Percentiles rank a stretch among this genome's conserved stretches.
Evolutionary conservation across 805 yeast species (phyloP).

Genomic region (Yamadazyma sp.): DNA sequence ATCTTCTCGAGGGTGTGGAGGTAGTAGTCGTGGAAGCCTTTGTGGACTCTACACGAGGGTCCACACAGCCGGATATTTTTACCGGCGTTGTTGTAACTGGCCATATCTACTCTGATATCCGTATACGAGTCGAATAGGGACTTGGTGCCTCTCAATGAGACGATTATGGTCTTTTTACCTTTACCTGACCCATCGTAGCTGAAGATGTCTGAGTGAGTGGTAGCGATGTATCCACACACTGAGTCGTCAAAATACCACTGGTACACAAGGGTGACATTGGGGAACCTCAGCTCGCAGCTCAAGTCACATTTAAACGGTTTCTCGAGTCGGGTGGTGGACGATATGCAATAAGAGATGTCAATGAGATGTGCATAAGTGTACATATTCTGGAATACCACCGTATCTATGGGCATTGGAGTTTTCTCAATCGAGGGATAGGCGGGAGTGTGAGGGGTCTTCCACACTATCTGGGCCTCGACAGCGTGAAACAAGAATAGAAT

Average conservation of each 20-base stretch:
- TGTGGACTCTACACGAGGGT: constrained; percentile 37
- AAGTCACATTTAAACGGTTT: constrained; percentile 41
- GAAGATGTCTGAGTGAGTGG: constrained; percentile 28
- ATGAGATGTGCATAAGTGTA: constrained; percentile 41
- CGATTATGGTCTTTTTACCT: constrained; percentile 27
- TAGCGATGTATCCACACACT: constrained; percentile 41
- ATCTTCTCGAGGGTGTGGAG: constrained; percentile 27
- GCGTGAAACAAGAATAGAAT: background rate
- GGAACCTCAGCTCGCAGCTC: constrained; percentile 33
- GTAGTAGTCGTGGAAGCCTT: constrained; percentile 35
- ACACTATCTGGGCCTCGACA: background rate
- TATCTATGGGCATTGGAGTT: constrained; percentile 21
- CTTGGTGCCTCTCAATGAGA: constrained; percentile 45
- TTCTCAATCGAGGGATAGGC: constrained; percentile 1
- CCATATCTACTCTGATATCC: constrained; percentile 40
- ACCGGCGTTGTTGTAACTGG: constrained; percentile 24
- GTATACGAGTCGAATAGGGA: constrained; percentile 40
- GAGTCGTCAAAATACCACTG: constrained; percentile 44
- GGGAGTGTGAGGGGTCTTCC: background rate
- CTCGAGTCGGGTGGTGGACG: constrained; percentile 26
- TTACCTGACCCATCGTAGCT: constrained; percentile 14
- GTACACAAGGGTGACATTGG: constrained; percentile 35
- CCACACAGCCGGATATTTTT: constrained; percentile 28
- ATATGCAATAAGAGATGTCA: constrained; percentile 45
- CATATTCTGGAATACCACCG: constrained; percentile 26